Conservation (phyloP, 108 stramenopile genomes). For the Seminavis robusta region DNA sequence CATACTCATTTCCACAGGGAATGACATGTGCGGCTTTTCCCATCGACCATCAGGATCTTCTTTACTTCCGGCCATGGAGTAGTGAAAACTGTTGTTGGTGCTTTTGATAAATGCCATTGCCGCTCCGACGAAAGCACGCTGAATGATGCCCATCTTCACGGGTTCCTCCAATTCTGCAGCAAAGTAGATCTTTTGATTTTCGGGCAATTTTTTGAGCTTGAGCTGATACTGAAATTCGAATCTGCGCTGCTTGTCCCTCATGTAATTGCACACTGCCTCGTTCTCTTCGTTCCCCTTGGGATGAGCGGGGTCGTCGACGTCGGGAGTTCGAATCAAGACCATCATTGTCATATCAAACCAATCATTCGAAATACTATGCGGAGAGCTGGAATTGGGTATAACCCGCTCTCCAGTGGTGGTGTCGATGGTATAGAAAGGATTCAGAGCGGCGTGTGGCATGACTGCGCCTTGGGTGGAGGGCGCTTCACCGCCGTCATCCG, state of each 20-base stretch:
- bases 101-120: slow-evolving; percentile 85
- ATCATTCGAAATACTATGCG: slow-evolving; percentile 49
- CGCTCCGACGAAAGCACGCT: slow-evolving; percentile 78
- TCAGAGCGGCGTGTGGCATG: slow-evolving; percentile 19
- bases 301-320: slow-evolving; percentile 54
- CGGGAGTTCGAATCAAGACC: slow-evolving; percentile 81
- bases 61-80: slow-evolving; percentile 32
- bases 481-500: too few species aligned
- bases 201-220: slow-evolving; percentile 72
- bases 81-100: slow-evolving; percentile 65
- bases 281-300: slow-evolving; percentile 25
- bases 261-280: slow-evolving; percentile 38
- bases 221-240: slow-evolving; percentile 94
- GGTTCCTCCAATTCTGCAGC: slow-evolving; percentile 80
- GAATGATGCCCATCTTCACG: slow-evolving; percentile 83
- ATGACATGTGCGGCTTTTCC: slow-evolving; percentile 82
- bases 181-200: slow-evolving; percentile 70
- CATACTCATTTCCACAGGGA: slow-evolving; percentile 75
- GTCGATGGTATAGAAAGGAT: slow-evolving; percentile 40
- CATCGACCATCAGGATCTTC: slow-evolving; percentile 23
- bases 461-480: too few species aligned
- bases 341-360: slow-evolving; percentile 78
- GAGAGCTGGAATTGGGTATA: slow-evolving; percentile 31
- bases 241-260: slow-evolving; percentile 73
- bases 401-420: slow-evolving; percentile 34